Evolutionary conservation across 352 stramenopile species (phyloP), one percentile per base, ranked within the genome.

Genomic region (Aphanomyces astaci): DNA sequence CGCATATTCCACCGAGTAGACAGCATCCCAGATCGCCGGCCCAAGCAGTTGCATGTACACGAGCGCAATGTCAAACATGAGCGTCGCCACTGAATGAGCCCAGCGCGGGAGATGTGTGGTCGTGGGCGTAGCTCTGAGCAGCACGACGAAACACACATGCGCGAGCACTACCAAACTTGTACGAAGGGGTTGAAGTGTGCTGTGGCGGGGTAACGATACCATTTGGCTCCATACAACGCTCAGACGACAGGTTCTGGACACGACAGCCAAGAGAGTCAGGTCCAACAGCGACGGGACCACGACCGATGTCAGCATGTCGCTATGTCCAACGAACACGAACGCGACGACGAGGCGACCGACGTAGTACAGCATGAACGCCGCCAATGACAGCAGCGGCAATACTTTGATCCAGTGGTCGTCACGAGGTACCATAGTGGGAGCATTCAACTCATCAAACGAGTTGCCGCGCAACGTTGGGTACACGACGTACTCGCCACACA

Each of bases 391-490:
- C 28, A 86, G 56, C 2, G 85, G 83, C 31, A 86, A 71, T 11
- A 92, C 53, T 66, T 94, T 94, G 43, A 92, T 77, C 83, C 82
- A 94, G 71, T 94, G 81, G 32, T 92, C 81, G 5, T 27, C 17
- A 25, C 15, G 7, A 30, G 77, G 82, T 46, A 89, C 11, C 78
- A 63, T 28, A 75, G 57, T 24, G 66, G 66, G n/a, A n/a, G n/a
- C n/a, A n/a, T n/a, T n/a, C n/a, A n/a, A n/a, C n/a, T n/a, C n/a
- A n/a, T n/a, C n/a, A n/a, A n/a, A n/a, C n/a, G n/a, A n/a, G n/a
- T n/a, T n/a, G n/a, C n/a, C n/a, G n/a, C n/a, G n/a, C n/a, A n/a
- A 11, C 67, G 59, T 11, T 64, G 70, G 19, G 70, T 68, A 79
- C 3, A 71, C 75, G 25, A 84, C 53, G 22, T 82, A 64, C 49